Evolutionary conservation across 2,329 filamentous ascomycete genomes (phyloP).

Genomic region (Dissoconium aciculare): DNA sequence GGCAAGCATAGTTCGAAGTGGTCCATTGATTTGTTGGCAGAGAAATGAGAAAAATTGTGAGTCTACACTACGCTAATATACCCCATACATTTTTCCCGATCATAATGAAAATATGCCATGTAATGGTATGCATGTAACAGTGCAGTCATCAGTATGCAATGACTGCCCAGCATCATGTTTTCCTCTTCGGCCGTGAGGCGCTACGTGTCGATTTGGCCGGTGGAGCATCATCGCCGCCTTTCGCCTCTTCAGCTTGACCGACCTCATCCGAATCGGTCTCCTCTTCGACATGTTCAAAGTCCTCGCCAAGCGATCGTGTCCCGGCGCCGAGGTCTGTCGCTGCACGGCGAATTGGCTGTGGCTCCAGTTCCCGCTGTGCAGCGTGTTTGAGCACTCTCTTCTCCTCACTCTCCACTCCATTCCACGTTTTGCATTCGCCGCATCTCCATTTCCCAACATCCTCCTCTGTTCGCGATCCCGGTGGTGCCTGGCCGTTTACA

Average conservation of each 20-base stretch:
- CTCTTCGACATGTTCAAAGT: constrained; percentile 5
- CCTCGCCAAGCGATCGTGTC: constrained; percentile 3
- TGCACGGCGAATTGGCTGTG: constrained; percentile 1
- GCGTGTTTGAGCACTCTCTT: constrained; percentile 58
- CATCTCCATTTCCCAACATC: constrained; percentile 83
- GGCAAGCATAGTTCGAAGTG: too few relatives aligned
- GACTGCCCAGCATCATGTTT: too few relatives aligned
- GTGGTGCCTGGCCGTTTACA: constrained; percentile 91
- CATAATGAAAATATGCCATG: too few relatives aligned
- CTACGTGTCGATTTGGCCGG: constrained; percentile 28
- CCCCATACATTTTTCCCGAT: too few relatives aligned
- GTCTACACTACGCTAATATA: too few relatives aligned
- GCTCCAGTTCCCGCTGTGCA: constrained; percentile 5
- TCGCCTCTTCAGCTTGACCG: constrained; percentile 9
- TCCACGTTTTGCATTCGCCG: constrained; percentile 65
- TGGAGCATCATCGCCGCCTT: constrained; percentile 10
- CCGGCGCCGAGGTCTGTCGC: constrained; percentile 4
- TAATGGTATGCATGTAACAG: too few relatives aligned
- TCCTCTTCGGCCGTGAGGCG: constrained; percentile 27
- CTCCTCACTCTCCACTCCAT: constrained; percentile 67
- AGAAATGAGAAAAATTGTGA: not conserved
- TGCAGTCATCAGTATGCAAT: too few relatives aligned
- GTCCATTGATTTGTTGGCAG: not conserved
- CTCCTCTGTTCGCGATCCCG: constrained; percentile 59
- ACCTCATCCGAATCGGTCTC: constrained; percentile 17